Evolutionary conservation across 1,284 basidiomycete species (phyloP).

Genomic region (Cutaneotrichosporon cavernicola): DNA sequence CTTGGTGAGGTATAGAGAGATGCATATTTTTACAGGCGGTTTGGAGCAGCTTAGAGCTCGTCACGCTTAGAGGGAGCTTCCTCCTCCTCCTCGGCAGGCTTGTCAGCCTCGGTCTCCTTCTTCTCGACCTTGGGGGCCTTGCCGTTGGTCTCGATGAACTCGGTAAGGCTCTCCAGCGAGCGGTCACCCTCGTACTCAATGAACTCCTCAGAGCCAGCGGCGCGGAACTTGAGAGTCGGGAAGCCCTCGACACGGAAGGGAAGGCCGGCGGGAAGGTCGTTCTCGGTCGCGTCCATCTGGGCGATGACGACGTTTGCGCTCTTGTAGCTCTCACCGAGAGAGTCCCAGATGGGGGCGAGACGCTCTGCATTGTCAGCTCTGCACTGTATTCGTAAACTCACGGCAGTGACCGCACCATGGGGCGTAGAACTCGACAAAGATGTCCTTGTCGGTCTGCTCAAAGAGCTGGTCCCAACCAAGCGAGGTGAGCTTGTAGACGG

Average conservation of each 20-base stretch:
- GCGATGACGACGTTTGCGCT: constrained; percentile 82
- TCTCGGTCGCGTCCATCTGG: constrained; percentile 95
- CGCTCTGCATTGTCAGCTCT: constrained; percentile 49
- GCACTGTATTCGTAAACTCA: constrained; percentile 26
- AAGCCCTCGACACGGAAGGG: constrained; percentile 79
- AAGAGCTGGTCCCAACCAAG: constrained; percentile 86
- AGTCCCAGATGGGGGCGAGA: constrained; percentile 91
- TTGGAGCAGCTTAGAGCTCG: constrained; percentile 47
- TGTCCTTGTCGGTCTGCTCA: constrained; percentile 84
- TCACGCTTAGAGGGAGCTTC: constrained; percentile 41
- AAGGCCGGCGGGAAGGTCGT: constrained; percentile 84
- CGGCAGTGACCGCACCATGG: constrained; percentile 70
- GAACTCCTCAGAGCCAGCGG: constrained; percentile 80
- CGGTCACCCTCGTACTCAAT: constrained; percentile 92
- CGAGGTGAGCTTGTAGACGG: constrained; percentile 80
- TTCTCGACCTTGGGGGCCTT: constrained; percentile 55
- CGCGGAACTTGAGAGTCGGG: constrained; percentile 97
- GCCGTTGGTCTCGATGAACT: constrained; percentile 78
- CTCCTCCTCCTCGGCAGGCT: constrained; percentile 25
- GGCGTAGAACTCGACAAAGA: constrained; percentile 96
- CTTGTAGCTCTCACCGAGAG: constrained; percentile 80
- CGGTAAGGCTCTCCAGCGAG: constrained; percentile 75
- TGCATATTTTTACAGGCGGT: constrained; percentile 11
- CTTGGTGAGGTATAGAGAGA: constrained; percentile 1
- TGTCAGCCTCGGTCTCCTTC: constrained; percentile 19